Evolutionary conservation across 78 protist species (phyloP).

Genomic region (Dictyostelium capitatum): DNA sequence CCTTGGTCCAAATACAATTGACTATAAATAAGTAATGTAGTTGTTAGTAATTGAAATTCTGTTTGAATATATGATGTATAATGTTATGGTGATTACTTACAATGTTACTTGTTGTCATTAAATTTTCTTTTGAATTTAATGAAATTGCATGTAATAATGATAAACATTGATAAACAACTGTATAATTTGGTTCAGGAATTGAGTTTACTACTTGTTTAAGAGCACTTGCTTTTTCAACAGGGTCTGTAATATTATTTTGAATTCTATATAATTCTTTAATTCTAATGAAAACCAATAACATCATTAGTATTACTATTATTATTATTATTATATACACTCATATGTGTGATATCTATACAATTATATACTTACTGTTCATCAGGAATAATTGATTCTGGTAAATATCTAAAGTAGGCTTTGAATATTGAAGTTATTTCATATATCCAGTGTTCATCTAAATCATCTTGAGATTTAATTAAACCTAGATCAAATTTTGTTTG

Average conservation of each 20-base stretch:
- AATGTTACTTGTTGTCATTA: conserved; percentile 61
- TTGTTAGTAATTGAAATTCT: no score
- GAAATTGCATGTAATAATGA: conserved; percentile 14
- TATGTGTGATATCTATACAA: no score
- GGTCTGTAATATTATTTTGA: conserved; percentile 19
- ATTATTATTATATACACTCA: no score
- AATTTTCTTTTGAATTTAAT: conserved; percentile 31
- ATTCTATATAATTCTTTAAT: conserved; percentile 31
- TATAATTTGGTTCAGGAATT: conserved; percentile 42
- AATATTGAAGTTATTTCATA: conserved; percentile 54
- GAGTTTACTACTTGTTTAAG: not conserved
- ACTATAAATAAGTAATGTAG: not conserved
- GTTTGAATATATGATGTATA: no score
- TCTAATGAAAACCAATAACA: no score
- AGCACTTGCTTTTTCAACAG: conserved; percentile 23
- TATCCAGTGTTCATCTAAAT: conserved; percentile 1
- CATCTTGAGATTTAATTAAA: conserved; percentile 15
- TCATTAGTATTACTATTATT: not conserved
- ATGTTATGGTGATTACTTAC: not conserved
- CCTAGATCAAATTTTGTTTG: conserved; percentile 43
- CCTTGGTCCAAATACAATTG: conserved; percentile 24
- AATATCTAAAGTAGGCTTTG: conserved; percentile 50
- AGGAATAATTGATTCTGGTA: conserved; percentile 62
- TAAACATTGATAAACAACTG: conserved; percentile 21
- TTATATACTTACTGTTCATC: conserved; percentile 46